These are phyloP conservation scores for Tripterygium wilfordii DNA, from an alignment of 177 flowering plant genomes.

Conservation along the genomic window DNA sequence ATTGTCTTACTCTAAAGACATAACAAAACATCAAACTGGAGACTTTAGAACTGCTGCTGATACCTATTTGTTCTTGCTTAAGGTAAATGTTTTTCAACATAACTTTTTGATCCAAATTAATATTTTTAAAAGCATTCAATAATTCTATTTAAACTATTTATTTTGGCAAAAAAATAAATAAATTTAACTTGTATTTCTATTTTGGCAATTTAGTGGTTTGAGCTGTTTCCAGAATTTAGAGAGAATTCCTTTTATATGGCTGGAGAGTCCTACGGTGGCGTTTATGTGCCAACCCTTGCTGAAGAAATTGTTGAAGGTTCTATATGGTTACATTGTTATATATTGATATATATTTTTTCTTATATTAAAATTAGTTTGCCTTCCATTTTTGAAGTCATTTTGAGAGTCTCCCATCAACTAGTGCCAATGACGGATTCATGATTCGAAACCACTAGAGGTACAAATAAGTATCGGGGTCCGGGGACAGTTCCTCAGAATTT, in stretches of 20 bases:
- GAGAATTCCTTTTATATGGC: constrained; percentile 29
- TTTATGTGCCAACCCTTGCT: constrained; percentile 38
- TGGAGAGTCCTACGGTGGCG: constrained; percentile 39
- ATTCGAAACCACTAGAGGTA: too few relatives aligned
- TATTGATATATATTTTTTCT: too few relatives aligned
- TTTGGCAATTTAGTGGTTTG: constrained; percentile 23
- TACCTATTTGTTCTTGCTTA: constrained; percentile 24
- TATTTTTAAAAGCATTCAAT: too few relatives aligned
- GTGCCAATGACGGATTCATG: too few relatives aligned
- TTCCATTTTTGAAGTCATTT: background rate
- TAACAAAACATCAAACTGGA: constrained; percentile 18
- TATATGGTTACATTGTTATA: too few relatives aligned
- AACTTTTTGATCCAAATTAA: too few relatives aligned
- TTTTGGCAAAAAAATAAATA: background rate
- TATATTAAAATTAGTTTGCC: too few relatives aligned
- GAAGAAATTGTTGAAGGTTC: constrained; percentile 24
- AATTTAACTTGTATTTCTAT: too few relatives aligned
- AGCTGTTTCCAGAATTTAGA: constrained; percentile 22
- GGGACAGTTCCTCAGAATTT: too few relatives aligned
- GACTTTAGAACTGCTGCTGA: constrained; percentile 28
- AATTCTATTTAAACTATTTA: background rate
- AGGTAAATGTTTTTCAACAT: constrained; percentile 18
- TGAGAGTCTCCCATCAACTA: too few relatives aligned
- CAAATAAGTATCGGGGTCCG: too few relatives aligned
- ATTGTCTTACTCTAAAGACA: constrained; percentile 24